Conservation (phyloP, 371 early-diverging fungal genomes). For the Smittium culicis region DNA sequence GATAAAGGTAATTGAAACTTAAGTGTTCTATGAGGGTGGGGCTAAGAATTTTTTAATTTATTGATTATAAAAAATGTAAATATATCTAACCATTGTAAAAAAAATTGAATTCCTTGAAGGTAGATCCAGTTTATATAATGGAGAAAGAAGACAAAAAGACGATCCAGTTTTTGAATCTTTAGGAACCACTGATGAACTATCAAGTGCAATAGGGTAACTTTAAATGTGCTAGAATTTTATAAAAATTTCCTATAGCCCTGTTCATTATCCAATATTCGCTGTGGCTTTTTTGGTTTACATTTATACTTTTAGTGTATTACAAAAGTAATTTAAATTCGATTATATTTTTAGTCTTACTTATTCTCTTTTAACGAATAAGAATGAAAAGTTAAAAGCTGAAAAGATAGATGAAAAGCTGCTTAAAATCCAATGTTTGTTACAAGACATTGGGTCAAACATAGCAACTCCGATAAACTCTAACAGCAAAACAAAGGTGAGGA, state of each 20-base stretch:
- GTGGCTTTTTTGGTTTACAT: no score
- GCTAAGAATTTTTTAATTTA: neutral
- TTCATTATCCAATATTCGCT: no score
- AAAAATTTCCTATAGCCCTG: conserved; percentile 23
- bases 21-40: conserved; percentile 11
- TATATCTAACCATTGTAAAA: neutral
- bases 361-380: neutral
- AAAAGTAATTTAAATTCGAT: no score
- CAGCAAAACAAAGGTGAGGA: conserved; percentile 9
- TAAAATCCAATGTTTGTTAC: conserved; percentile 76
- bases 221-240: neutral
- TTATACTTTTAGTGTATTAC: no score
- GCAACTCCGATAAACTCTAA: conserved; percentile 67
- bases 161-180: conserved; percentile 83
- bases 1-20: conserved; percentile 58
- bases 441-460: conserved; percentile 77
- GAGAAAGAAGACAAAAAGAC: conserved; percentile 73
- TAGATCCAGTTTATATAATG: conserved; percentile 75
- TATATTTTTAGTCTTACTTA: conserved; percentile 3
- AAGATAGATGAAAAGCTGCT: conserved; percentile 43
- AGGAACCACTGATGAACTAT: conserved; percentile 68
- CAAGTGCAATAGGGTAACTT: conserved; percentile 23
- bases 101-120: conserved; percentile 25
- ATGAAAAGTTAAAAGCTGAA: conserved; percentile 1
- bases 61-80: conserved; percentile 1